phyloP scores from a whole-genome alignment of 202 grass and related monocot genomes.

The Bolboschoenoplectus hybrid region DNA sequence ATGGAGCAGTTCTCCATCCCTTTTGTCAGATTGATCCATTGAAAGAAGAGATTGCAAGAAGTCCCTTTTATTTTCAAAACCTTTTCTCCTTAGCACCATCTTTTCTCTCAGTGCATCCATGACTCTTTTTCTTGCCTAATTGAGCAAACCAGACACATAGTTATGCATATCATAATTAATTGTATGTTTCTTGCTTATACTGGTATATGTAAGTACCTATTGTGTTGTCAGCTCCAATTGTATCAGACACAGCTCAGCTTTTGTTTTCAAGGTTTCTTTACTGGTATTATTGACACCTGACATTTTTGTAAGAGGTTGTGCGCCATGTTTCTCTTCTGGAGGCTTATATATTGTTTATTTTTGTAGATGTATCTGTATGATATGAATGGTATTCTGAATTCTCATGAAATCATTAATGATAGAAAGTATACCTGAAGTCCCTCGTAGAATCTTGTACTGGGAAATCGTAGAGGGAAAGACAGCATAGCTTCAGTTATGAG shows the following conservation, averaged over 20 bases:
- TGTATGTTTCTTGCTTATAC: background rate
- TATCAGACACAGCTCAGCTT: background rate
- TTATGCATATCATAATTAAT: background rate
- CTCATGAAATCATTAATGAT: background rate
- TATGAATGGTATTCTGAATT: background rate
- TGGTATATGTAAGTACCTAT: background rate
- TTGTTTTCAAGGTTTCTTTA: background rate
- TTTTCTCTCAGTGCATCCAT: constrained; percentile 55
- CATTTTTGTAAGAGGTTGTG: background rate
- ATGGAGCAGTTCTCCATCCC: constrained; percentile 39
- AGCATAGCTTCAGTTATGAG: constrained; percentile 78
- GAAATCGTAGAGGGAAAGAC: constrained; percentile 65
- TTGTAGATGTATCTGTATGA: background rate
- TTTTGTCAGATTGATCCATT: constrained; percentile 31
- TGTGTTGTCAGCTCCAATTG: background rate
- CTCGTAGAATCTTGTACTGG: constrained; percentile 64
- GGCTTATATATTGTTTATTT: background rate
- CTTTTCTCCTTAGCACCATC: constrained; percentile 44
- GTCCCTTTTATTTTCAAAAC: constrained; percentile 43
- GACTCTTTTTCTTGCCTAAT: constrained; percentile 71
- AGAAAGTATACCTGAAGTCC: constrained; percentile 53
- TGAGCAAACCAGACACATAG: background rate
- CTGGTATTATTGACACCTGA: background rate
- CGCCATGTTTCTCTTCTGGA: background rate
- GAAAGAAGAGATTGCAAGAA: constrained; percentile 68